phyloP scores from a whole-genome alignment of 2,329 filamentous ascomycete genomes.

The Septoria linicola region DNA sequence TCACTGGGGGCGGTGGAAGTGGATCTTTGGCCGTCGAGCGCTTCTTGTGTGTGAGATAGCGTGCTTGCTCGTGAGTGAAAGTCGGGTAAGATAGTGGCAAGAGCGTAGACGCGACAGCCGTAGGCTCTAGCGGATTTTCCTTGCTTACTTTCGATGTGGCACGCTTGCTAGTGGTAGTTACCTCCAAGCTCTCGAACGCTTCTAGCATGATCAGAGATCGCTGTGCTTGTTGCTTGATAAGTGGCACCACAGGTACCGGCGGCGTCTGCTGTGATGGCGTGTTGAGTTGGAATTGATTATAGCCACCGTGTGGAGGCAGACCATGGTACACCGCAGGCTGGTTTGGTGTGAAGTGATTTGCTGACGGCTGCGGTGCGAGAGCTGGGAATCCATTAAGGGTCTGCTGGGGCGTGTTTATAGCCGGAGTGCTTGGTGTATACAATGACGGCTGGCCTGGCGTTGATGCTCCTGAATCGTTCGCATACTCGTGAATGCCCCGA shows the following conservation, averaged over 20 bases:
- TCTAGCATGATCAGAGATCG: slow-evolving; percentile 37
- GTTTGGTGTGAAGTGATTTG: neutral
- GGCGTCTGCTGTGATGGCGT: slow-evolving; percentile 26
- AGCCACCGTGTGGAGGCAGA: slow-evolving; percentile 23
- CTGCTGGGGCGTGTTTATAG: slow-evolving; percentile 16
- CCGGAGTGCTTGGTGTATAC: slow-evolving; percentile 25
- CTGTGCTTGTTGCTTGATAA: slow-evolving; percentile 38
- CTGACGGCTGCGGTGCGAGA: slow-evolving; percentile 17
- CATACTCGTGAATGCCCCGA: slow-evolving; percentile 48
- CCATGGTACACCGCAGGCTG: slow-evolving; percentile 19
- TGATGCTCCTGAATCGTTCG: slow-evolving; percentile 24
- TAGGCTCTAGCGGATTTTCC: slow-evolving; percentile 47
- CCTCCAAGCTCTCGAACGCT: slow-evolving; percentile 37
- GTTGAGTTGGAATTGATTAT: slow-evolving; percentile 19
- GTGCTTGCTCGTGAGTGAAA: slow-evolving; percentile 52
- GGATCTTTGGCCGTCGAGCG: slow-evolving; percentile 42
- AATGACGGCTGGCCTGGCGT: slow-evolving; percentile 4
- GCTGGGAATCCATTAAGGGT: slow-evolving; percentile 9
- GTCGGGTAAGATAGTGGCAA: slow-evolving; percentile 47
- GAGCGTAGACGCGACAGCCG: slow-evolving; percentile 59
- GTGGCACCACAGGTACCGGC: slow-evolving; percentile 27
- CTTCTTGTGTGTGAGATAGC: slow-evolving; percentile 51
- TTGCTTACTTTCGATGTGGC: slow-evolving; percentile 21
- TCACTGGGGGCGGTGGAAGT: slow-evolving; percentile 35
- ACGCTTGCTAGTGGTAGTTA: slow-evolving; percentile 26